A percentile compares a stretch with the other conserved stretches of the same genome.
Evolutionary conservation across 2,329 filamentous ascomycete species (phyloP).

Genomic region (Didymellaceae sp.): DNA sequence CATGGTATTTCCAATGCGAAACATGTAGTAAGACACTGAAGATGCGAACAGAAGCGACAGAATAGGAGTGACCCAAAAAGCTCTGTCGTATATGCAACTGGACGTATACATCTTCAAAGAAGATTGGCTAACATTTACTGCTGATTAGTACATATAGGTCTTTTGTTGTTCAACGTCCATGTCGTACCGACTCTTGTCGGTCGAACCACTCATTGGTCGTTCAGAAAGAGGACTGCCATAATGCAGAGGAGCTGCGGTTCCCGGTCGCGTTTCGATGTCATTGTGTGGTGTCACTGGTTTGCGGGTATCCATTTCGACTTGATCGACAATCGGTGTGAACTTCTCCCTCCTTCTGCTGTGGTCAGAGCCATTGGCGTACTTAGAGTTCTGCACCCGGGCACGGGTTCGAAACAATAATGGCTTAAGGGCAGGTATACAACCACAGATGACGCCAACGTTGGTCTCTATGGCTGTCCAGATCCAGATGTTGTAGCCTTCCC

Average conservation of each 20-base stretch:
- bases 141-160: constrained; percentile 43
- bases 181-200: constrained; percentile 45
- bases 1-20: constrained; percentile 22
- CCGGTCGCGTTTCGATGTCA: constrained; percentile 33
- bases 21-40: constrained; percentile 22
- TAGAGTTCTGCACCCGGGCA: constrained; percentile 38
- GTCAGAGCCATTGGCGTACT: constrained; percentile 40
- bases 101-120: constrained; percentile 16
- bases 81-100: constrained; percentile 27
- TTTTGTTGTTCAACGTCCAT: constrained; percentile 47
- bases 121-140: constrained; percentile 21
- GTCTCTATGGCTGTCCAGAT: constrained; percentile 54
- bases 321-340: constrained; percentile 40
- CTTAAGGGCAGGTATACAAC: constrained; percentile 54
- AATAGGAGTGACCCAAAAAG: constrained; percentile 22
- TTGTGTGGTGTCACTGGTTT: constrained; percentile 30
- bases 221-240: constrained; percentile 24
- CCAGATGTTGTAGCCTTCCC: constrained; percentile 53
- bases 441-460: constrained; percentile 53
- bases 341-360: constrained; percentile 42
- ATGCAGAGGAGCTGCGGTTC: constrained; percentile 27
- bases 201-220: constrained; percentile 44
- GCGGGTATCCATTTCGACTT: constrained; percentile 45
- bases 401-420: constrained; percentile 47
- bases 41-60: constrained; percentile 18